Base-by-base conservation (phyloP, 2,329 filamentous ascomycete genomes). In the Neurospora crassa region DNA sequence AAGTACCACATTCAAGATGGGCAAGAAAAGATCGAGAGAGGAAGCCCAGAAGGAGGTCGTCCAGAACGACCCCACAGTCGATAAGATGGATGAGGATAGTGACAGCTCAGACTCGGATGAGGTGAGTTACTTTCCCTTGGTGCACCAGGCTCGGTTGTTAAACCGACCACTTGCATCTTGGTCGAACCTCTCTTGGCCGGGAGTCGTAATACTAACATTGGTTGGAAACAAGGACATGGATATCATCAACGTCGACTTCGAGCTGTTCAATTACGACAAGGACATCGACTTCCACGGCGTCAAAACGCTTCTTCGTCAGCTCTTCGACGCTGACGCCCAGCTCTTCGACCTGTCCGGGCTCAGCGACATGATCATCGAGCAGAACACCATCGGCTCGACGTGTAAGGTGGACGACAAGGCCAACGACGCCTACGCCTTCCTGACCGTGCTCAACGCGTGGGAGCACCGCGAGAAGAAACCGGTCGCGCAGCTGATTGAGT, bases 331-430 rank as follows among this genome's bases (percentile, higher is more conserved):
- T 70, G 96, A 99, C 82, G 87, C 91, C 67, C 87, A 91, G 72
- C 85, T 96, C 40, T 93, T 97, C 83, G 91, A 98, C 81, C 87
- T 97, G 75, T 97, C 94, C 6, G 91, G 88, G 7, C 87, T 99
- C 68, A 87, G 94, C 42, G 93, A 98, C 79, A 83, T 97, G 74
- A 92, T 99, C 77, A 84, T 98, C 70, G 90, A 91, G 68, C 95
- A 99, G 81, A 90, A 92, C 11, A 89, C 92, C 24, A 89, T 99
- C 67, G 96, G 96, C 70, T 97, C 94, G 12, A 97, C 95, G 0
- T 93, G 98, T 76, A 99, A 99, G 82, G 92, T 96, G n/a, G 95
- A 98, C 76, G 94, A 94, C 77, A 94, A 96, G 78, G 93, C 94
- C 77, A 92, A 89, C 67, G 96, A 98, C 78, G 91, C 96, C 2